Percentiles rank a stretch among this genome's conserved stretches.
Evolutionary conservation across 768 basidiomycete genomes (phyloP).

Genomic region (Lactarius sp.): DNA sequence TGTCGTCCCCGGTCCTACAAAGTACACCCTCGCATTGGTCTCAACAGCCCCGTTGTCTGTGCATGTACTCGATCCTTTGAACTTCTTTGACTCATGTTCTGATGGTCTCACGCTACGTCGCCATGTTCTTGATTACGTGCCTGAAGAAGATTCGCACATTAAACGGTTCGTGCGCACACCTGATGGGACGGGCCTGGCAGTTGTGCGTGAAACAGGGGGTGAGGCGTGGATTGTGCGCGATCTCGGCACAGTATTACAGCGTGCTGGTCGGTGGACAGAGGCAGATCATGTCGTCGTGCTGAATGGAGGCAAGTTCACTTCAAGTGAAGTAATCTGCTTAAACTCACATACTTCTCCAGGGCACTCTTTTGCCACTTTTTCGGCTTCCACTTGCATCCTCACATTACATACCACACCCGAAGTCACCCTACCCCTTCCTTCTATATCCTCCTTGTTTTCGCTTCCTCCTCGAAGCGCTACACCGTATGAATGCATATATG

Average conservation of each 20-base stretch:
- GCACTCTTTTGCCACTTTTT: conserved; percentile 54
- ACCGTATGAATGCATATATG: conserved; percentile 55
- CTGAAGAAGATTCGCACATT: conserved; percentile 34
- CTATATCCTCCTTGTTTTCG: conserved; percentile 58
- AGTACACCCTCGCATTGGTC: conserved; percentile 42
- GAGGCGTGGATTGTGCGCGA: conserved; percentile 59
- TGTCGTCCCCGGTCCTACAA: conserved; percentile 46
- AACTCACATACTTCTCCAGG: conserved; percentile 37
- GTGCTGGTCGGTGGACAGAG: conserved; percentile 47
- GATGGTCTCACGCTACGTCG: conserved; percentile 42
- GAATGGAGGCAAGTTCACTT: conserved; percentile 46
- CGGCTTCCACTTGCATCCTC: conserved; percentile 40
- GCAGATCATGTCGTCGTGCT: conserved; percentile 70
- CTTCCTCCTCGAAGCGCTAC: conserved; percentile 39
- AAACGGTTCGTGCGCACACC: conserved; percentile 68
- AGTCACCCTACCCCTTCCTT: conserved; percentile 42
- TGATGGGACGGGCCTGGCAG: conserved; percentile 70
- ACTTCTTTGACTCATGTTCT: conserved; percentile 55
- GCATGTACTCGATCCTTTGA: conserved; percentile 51
- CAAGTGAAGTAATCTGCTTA: background rate
- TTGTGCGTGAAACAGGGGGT: conserved; percentile 54
- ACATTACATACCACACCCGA: conserved; percentile 51
- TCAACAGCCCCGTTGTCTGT: conserved; percentile 62
- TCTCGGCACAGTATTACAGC: conserved; percentile 44
- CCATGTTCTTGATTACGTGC: conserved; percentile 11